Evolutionary conservation across 441 rosid genomes (phyloP).

Genomic region (Bruguiera hainesii): DNA sequence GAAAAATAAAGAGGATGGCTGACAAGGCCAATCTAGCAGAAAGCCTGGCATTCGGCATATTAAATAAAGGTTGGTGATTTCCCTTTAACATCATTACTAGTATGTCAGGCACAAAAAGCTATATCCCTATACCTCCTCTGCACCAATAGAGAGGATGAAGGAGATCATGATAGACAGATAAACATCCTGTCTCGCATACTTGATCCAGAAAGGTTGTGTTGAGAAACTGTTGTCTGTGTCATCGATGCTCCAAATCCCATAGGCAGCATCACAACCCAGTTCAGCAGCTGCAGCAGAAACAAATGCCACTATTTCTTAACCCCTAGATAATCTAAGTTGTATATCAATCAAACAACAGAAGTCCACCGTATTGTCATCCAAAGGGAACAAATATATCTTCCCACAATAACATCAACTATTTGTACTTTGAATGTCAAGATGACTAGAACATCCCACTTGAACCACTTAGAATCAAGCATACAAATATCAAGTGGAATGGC

Average conservation of each 20-base stretch:
- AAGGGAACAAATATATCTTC: not conserved
- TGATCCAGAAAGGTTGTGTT: constrained; percentile 82
- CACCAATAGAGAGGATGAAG: constrained; percentile 53
- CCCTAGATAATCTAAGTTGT: not conserved
- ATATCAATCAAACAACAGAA: constrained; percentile 1
- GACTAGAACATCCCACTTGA: no score
- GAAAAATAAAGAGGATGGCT: not conserved
- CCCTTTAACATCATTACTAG: not conserved
- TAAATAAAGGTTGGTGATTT: not conserved
- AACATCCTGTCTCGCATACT: constrained; percentile 86
- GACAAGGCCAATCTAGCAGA: not conserved
- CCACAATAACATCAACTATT: not conserved
- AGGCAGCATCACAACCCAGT: constrained; percentile 41
- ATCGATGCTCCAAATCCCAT: constrained; percentile 83
- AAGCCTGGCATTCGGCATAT: not conserved
- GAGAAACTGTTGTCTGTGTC: constrained; percentile 80
- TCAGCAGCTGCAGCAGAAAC: constrained; percentile 53
- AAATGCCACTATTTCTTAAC: constrained; percentile 11
- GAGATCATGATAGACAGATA: constrained; percentile 73
- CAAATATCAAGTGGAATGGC: no score
- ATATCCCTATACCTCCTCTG: constrained; percentile 47
- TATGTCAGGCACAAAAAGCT: not conserved
- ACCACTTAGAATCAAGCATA: no score
- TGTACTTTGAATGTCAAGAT: no score
- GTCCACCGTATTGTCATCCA: not conserved